Conservation (phyloP, 208 protist genomes). For the Strigomonas culicis region DNA sequence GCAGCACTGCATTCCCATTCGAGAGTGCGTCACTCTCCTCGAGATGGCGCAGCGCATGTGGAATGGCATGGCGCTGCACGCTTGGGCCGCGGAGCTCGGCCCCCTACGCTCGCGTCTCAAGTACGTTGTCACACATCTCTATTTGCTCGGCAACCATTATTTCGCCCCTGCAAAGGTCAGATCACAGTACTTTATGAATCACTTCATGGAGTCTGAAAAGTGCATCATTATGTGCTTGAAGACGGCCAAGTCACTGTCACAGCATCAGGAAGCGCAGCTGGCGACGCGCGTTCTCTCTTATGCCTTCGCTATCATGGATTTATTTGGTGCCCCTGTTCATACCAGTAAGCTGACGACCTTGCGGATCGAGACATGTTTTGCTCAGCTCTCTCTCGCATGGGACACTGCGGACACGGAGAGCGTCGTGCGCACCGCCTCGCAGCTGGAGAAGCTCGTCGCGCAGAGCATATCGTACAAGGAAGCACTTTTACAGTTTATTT, state of each 20-base stretch:
- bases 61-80: conserved; percentile 42
- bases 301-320: conserved; percentile 10
- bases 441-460: conserved; percentile 22
- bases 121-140: conserved; percentile 38
- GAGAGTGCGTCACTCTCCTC: conserved; percentile 34
- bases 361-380: conserved; percentile 44
- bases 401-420: conserved; percentile 13
- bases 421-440: conserved; percentile 15
- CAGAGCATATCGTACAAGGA: conserved; percentile 29
- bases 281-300: conserved; percentile 25
- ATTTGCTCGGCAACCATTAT: conserved; percentile 51
- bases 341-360: conserved; percentile 1
- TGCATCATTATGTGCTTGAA: conserved; percentile 82
- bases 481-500: conserved; percentile 59
- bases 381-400: conserved; percentile 44
- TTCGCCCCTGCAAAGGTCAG: conserved; percentile 36
- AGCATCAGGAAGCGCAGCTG: not conserved
- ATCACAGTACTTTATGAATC: conserved; percentile 41
- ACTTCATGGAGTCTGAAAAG: conserved; percentile 53
- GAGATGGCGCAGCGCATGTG: conserved; percentile 38
- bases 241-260: conserved; percentile 37
- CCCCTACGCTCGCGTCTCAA: conserved; percentile 23
- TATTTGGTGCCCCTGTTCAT: not conserved
- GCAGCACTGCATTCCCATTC: conserved; percentile 29
- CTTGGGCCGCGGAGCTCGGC: conserved; percentile 18